Base-by-base conservation (phyloP, 305 asterid genomes). In the Plantago coronopus region DNA sequence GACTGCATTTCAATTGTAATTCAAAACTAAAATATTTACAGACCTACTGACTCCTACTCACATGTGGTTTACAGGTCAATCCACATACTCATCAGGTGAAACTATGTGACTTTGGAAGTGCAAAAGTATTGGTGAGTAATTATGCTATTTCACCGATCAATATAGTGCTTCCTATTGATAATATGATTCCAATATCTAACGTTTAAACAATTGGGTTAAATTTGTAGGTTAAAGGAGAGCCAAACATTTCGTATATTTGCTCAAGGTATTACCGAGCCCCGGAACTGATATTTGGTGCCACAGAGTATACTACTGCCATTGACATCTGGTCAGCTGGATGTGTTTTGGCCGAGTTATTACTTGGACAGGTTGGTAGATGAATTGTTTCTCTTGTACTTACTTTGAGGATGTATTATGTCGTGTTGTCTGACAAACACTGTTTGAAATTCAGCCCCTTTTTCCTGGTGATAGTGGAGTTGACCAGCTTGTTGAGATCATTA, bases 291-390 rank as follows among this genome's bases (percentile, higher is more conserved):
- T 84, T 87, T 69, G 95, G 95, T 17, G 94, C 95, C 0, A 84
- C 91, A 31, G 91, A 84, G 70, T 87, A 82, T 55, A 82, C 80
- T 37, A 82, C 90, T 40, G 88, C 88, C 61, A 84, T 87, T 48
- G 95, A 87, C 76, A 84, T 87, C 74, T 87, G 95, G 95, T 87
- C 95, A 64, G 90, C 80, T 20, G 95, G 95, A 57, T 87, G 95
- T 64, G 95, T 87, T 49, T 65, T 84, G 69, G 91, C 84, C 25
- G 95, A 87, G 65, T 62, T 87, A 72, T 74, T 87, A 70, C 93
- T 84, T 57, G 90, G 94, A 59, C 86, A 82, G 88, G 95, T 84
- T 23, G 62, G 76, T 65, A n/a, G 70, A 62, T 37, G 27, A 64
- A 61, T 63, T 27, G 10, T 43, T 61, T 22, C 54, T 42, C 17